phyloP scores from a whole-genome alignment of 495 filamentous ascomycete genomes.

The Xylaria scruposa region DNA sequence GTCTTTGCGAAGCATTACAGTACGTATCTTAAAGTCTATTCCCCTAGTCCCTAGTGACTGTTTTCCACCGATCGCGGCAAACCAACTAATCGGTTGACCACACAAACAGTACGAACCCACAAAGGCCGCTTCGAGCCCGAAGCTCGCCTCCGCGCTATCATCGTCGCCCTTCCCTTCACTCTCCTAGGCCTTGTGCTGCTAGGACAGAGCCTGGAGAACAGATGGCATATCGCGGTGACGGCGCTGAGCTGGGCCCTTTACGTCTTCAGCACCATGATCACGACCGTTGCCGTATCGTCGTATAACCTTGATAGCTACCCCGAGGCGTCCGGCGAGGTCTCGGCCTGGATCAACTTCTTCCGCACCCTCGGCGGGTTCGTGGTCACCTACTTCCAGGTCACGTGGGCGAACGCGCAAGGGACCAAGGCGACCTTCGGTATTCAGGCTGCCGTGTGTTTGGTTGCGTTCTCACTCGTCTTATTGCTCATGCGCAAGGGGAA shows the following conservation, averaged over 20 bases:
- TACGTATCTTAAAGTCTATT: not conserved
- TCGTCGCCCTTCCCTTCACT: constrained; percentile 57
- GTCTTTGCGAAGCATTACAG: constrained; percentile 52
- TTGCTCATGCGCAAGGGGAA: constrained; percentile 54
- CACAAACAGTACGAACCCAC: constrained; percentile 46
- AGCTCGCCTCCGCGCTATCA: constrained; percentile 60
- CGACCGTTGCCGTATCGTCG: constrained; percentile 64
- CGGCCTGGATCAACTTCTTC: constrained; percentile 58
- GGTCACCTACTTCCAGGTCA: constrained; percentile 57
- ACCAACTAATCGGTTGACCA: not conserved
- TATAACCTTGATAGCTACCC: constrained; percentile 68
- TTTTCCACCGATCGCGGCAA: not conserved
- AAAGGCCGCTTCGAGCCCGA: constrained; percentile 65
- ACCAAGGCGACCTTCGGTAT: constrained; percentile 54
- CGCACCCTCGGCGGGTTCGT: constrained; percentile 58
- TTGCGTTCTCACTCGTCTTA: constrained; percentile 50
- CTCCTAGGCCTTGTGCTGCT: constrained; percentile 59
- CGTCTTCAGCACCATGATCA: constrained; percentile 68
- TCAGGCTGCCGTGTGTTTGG: constrained; percentile 54
- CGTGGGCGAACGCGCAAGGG: constrained; percentile 46
- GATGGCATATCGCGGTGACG: constrained; percentile 63
- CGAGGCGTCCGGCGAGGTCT: constrained; percentile 63
- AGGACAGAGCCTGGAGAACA: constrained; percentile 59
- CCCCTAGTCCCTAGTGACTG: no score
- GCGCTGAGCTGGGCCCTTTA: constrained; percentile 63